phyloP scores from a whole-genome alignment of 2,329 filamentous ascomycete species.

The Epichloe typhina region DNA sequence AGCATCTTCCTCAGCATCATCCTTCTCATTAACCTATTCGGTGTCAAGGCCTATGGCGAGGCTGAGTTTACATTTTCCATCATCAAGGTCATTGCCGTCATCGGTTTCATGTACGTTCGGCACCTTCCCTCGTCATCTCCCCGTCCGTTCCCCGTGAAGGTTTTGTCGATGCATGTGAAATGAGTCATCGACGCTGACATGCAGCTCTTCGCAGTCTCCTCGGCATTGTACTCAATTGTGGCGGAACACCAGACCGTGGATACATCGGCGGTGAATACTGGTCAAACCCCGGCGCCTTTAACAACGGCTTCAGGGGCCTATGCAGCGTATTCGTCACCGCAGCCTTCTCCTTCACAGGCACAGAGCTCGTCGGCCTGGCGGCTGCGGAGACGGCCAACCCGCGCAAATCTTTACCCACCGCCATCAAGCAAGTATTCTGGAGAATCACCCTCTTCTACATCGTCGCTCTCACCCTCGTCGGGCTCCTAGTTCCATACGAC shows the following conservation, averaged over 20 bases:
- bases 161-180: too few species aligned
- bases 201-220: slow-evolving; percentile 47
- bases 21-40: slow-evolving; percentile 72
- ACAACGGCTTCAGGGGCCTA: slow-evolving; percentile 74
- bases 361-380: slow-evolving; percentile 63
- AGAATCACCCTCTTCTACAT: slow-evolving; percentile 86
- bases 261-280: slow-evolving; percentile 76
- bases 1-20: slow-evolving; percentile 68
- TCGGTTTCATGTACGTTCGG: slow-evolving; percentile 66
- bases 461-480: slow-evolving; percentile 66
- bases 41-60: slow-evolving; percentile 79
- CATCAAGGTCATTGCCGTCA: slow-evolving; percentile 73
- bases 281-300: slow-evolving; percentile 68
- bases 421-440: slow-evolving; percentile 92
- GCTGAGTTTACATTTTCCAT: slow-evolving; percentile 80
- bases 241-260: slow-evolving; percentile 56
- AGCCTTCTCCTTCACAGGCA: slow-evolving; percentile 64
- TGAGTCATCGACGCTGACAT: background rate
- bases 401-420: slow-evolving; percentile 68
- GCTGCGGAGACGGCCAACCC: slow-evolving; percentile 71
- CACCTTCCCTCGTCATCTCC: background rate
- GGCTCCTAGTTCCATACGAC: slow-evolving; percentile 66
- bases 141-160: background rate
- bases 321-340: slow-evolving; percentile 67
- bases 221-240: slow-evolving; percentile 74